These are phyloP conservation scores for Saccharomycopsis babjevae DNA, from an alignment of 805 yeast genomes.

Conservation along the genomic window DNA sequence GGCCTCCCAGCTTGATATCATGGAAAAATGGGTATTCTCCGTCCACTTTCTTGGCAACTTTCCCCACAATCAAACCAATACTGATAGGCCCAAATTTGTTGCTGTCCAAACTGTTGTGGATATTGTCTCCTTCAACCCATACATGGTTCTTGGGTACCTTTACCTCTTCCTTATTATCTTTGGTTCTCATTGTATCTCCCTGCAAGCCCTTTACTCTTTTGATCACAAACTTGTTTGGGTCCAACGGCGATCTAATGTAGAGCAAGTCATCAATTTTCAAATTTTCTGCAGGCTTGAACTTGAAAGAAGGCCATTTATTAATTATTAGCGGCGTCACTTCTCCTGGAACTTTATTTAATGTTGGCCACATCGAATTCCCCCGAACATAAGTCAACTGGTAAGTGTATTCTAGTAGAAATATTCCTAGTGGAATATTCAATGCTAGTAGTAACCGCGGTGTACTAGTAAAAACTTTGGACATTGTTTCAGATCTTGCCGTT, in stretches of 20 bases:
- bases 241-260: slow-evolving; percentile 67
- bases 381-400: slow-evolving; percentile 21
- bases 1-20: background rate
- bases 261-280: slow-evolving; percentile 60
- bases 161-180: slow-evolving; percentile 47
- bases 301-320: slow-evolving; percentile 50
- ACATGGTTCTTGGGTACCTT: slow-evolving; percentile 68
- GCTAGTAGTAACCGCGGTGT: background rate
- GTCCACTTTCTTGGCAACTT: slow-evolving; percentile 27
- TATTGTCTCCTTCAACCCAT: slow-evolving; percentile 94
- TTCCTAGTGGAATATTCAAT: background rate
- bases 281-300: slow-evolving; percentile 25
- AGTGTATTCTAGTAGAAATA: slow-evolving; percentile 1
- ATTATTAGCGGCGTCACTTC: slow-evolving; percentile 45
- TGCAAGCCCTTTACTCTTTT: slow-evolving; percentile 71
- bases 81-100: slow-evolving; percentile 86
- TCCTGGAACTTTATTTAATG: slow-evolving; percentile 60
- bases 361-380: slow-evolving; percentile 85
- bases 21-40: background rate
- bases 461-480: background rate
- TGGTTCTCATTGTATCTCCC: slow-evolving; percentile 39
- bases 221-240: slow-evolving; percentile 66
- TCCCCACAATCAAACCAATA: slow-evolving; percentile 70
- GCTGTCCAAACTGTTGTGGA: slow-evolving; percentile 69
- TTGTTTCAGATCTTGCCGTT: background rate